A percentile compares a stretch with the other conserved stretches of the same genome.
Conservation (phyloP, 768 basidiomycete species). For the Albatrellus ellisii region DNA sequence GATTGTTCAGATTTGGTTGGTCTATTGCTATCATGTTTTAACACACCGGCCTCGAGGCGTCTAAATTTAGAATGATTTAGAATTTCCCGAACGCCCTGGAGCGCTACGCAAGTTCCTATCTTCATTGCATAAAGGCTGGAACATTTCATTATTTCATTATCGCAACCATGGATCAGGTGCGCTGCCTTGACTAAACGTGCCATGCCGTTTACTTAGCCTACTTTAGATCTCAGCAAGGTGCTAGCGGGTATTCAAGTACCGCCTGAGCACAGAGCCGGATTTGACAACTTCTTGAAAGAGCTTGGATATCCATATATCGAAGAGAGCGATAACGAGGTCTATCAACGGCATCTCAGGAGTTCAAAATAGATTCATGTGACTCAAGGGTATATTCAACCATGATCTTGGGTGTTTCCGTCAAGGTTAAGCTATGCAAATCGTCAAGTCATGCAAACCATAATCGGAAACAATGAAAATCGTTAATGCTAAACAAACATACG, state of each 20-base stretch:
- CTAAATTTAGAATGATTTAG: slow-evolving; percentile 26
- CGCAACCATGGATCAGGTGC: slow-evolving; percentile 92
- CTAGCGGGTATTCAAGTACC: slow-evolving; percentile 92
- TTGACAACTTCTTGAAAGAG: slow-evolving; percentile 60
- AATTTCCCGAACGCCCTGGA: slow-evolving; percentile 91
- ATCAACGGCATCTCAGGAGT: slow-evolving; percentile 52
- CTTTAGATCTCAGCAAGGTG: slow-evolving; percentile 85
- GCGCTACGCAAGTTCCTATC: slow-evolving; percentile 85
- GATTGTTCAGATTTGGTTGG: slow-evolving; percentile 88
- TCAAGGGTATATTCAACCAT: too few species aligned
- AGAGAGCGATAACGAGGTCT: slow-evolving; percentile 84
- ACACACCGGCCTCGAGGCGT: background rate
- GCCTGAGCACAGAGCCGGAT: slow-evolving; percentile 45
- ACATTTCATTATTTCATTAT: slow-evolving; percentile 95
- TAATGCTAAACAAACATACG: too few species aligned
- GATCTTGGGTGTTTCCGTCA: too few species aligned
- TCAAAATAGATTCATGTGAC: too few species aligned
- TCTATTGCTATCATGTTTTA: slow-evolving; percentile 5
- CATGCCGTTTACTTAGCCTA: slow-evolving; percentile 3
- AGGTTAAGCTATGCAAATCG: too few species aligned
- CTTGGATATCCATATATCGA: slow-evolving; percentile 86
- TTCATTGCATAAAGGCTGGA: slow-evolving; percentile 77
- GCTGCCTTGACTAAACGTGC: slow-evolving; percentile 15
- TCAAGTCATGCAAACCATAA: too few species aligned
- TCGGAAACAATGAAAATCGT: too few species aligned